Evolutionary conservation across 345 rosid genomes (phyloP).

Genomic region (Populus davidiana): DNA sequence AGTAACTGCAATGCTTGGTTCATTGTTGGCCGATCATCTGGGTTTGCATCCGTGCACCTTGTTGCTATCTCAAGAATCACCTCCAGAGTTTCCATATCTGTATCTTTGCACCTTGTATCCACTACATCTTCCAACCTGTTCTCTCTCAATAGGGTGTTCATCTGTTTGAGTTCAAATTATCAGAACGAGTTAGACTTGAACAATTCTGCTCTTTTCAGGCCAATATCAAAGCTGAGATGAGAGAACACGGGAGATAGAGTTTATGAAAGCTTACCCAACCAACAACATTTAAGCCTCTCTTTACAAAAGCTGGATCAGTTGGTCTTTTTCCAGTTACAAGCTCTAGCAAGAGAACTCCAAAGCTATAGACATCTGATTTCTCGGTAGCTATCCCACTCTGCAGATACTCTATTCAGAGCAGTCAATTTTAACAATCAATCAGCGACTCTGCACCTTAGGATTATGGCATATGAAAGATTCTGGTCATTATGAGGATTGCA

Average conservation of each 20-base stretch:
- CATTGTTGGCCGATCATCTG: constrained; percentile 81
- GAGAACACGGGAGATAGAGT: not conserved
- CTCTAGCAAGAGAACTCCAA: constrained; percentile 91
- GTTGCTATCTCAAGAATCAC: constrained; percentile 76
- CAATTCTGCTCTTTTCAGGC: too few species aligned
- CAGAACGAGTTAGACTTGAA: not conserved
- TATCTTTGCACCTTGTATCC: constrained; percentile 58
- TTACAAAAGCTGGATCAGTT: constrained; percentile 71
- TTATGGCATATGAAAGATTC: not conserved
- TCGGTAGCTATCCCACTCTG: constrained; percentile 92
- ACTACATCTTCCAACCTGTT: constrained; percentile 66
- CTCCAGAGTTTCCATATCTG: constrained; percentile 68
- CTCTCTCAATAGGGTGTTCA: constrained; percentile 80
- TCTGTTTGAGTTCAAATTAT: constrained; percentile 31
- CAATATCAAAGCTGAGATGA: too few species aligned
- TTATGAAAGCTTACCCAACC: constrained; percentile 72
- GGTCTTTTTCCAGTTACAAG: constrained; percentile 89
- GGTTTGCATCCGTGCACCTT: constrained; percentile 75
- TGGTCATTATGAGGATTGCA: not conserved
- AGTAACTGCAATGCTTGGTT: constrained; percentile 81
- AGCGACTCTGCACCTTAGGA: not conserved
- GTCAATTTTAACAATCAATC: not conserved
- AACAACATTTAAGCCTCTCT: constrained; percentile 81
- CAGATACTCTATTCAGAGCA: constrained; percentile 60
- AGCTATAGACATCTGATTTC: constrained; percentile 94